Base-by-base conservation (phyloP, 208 protist species). In the Leishmania gerbilli region DNA sequence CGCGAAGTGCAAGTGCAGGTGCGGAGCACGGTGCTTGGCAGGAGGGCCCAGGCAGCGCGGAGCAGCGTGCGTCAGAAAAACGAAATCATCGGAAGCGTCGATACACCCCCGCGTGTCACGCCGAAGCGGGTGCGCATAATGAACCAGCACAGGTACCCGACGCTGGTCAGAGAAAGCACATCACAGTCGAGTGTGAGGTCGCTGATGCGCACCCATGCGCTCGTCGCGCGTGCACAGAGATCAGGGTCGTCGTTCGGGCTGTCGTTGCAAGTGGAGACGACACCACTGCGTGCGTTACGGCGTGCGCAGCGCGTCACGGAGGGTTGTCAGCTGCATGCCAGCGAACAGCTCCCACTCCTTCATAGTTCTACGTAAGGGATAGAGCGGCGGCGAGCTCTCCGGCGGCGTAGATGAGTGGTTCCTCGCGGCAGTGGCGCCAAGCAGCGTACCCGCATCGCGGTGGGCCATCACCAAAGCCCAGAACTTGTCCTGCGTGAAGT, bases 281-380 rank as follows among this genome's bases (percentile, higher is more conserved):
- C 17, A 31, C 5, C 9, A 3, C 68, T 17, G 7, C 68, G 24
- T 34, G 49, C 17, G 27, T 76, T 34, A 76, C 31, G 47, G n/a
- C 15, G n/a, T 7, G n/a, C 31, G 71, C 31, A 76, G 49, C 37
- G 47, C n/a, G 11, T 58, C 64, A n/a, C 27, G 67, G 15, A 84
- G 69, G 3, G 67, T 60, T 21, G 60, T 51, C 45, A 81, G 31
- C 21, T 67, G 53, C n/a, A 85, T 27, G 19, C 31, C 51, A 3
- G 82, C 77, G 64, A 85, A 85, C 4, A 67, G 5, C 56, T 85
- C 82, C 71, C 69, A 85, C 27, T 72, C 72, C n/a, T 45, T 51
- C 42, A 85, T 27, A 31, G 82, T 81, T 74, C 82, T 71, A 27
- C 82, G 82, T 31, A 85, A 65, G 27, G 82, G 77, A 34, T 72